Percentiles rank a stretch among this genome's conserved stretches.
These are phyloP conservation scores for Lantana camara DNA, from an alignment of 257 asterid genomes.

Conservation along the genomic window DNA sequence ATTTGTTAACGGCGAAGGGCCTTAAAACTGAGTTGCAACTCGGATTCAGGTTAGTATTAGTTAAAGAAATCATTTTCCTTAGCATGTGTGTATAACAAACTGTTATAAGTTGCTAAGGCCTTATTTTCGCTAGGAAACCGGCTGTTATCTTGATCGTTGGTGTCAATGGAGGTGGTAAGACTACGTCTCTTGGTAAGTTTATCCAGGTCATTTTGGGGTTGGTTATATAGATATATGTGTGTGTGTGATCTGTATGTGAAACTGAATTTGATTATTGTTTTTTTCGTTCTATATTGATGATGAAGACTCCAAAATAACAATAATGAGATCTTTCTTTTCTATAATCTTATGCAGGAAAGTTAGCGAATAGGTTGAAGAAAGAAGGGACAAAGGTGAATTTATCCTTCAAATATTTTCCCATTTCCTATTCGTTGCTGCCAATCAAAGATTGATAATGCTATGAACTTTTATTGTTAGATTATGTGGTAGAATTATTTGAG, in stretches of 20 bases:
- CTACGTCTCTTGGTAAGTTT: constrained; percentile 90
- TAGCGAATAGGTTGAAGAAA: constrained; percentile 84
- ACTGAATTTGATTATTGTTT: not conserved
- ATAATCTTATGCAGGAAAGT: constrained; percentile 65
- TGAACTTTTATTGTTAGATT: not conserved
- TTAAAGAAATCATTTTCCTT: constrained; percentile 18
- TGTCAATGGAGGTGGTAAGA: constrained; percentile 99
- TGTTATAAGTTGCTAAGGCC: constrained; percentile 26
- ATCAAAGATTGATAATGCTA: not conserved
- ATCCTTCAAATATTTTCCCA: constrained; percentile 1
- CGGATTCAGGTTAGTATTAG: constrained; percentile 74
- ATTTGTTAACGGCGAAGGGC: constrained; percentile 75
- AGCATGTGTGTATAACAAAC: not conserved
- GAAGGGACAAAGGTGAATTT: constrained; percentile 85
- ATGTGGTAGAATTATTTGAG: no score
- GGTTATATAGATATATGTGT: not conserved
- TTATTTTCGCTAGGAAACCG: constrained; percentile 67
- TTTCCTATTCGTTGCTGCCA: constrained; percentile 10
- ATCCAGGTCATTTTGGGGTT: not conserved
- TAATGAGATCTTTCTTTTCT: not conserved
- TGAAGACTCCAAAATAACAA: not conserved
- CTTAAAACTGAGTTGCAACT: constrained; percentile 84
- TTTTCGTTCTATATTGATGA: not conserved
- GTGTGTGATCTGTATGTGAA: not conserved
- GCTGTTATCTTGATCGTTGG: constrained; percentile 96